Percentiles rank a stretch among this genome's conserved stretches.
Evolutionary conservation across 495 filamentous ascomycete species (phyloP).

Genomic region (Umbilicaria muhlenbergii): DNA sequence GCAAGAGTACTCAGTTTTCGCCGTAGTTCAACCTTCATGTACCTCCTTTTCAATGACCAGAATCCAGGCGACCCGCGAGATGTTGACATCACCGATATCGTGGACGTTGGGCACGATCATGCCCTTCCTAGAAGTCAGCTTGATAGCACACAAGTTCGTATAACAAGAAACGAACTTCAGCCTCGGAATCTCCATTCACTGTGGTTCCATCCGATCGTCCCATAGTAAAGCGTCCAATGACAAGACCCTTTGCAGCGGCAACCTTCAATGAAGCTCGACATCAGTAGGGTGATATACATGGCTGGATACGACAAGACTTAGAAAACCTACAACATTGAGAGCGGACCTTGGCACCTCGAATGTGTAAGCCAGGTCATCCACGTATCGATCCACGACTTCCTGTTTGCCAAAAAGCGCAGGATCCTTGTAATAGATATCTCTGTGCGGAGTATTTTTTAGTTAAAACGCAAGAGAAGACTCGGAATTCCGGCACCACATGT

Average conservation of each 20-base stretch:
- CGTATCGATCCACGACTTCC: constrained; percentile 51
- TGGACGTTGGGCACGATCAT: constrained; percentile 46
- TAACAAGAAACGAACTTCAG: not conserved
- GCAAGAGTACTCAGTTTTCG: no score
- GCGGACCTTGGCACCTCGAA: constrained; percentile 43
- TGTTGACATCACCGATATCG: constrained; percentile 35
- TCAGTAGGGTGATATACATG: not conserved
- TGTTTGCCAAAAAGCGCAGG: constrained; percentile 67
- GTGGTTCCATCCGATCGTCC: constrained; percentile 17
- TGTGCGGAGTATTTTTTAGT: constrained; percentile 16
- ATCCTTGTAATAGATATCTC: constrained; percentile 86
- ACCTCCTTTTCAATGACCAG: constrained; percentile 90
- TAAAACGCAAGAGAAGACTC: not conserved
- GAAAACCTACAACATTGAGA: constrained; percentile 45
- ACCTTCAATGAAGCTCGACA: constrained; percentile 23
- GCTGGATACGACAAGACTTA: not conserved
- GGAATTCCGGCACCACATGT: not conserved
- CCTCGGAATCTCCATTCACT: constrained; percentile 9
- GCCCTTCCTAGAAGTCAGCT: constrained; percentile 30
- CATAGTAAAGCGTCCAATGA: constrained; percentile 36
- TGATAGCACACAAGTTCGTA: not conserved
- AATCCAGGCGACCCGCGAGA: constrained; percentile 48
- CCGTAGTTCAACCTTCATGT: not conserved
- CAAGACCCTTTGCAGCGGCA: constrained; percentile 59
- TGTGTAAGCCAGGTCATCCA: constrained; percentile 78